A percentile compares a stretch with the other conserved stretches of the same genome.
Evolutionary conservation across 1,284 basidiomycete genomes (phyloP).

Genomic region (Sporisorium reilianum): DNA sequence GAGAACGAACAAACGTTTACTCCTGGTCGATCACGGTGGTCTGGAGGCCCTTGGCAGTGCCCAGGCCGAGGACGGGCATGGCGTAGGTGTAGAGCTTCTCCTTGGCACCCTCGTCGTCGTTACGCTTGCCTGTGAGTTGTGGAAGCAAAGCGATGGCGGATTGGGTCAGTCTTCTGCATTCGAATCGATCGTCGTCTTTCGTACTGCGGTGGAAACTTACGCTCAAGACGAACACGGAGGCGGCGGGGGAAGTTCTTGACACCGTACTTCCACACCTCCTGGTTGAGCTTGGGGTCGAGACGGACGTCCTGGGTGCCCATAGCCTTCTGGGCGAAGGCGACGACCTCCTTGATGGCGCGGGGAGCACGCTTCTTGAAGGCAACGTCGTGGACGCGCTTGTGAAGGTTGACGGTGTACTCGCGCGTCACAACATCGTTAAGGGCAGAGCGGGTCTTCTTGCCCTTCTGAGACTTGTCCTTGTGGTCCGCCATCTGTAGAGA

Average conservation of each 20-base stretch:
- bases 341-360: constrained; percentile 68
- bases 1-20: constrained; percentile 38
- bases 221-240: constrained; percentile 67
- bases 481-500: constrained; percentile 58
- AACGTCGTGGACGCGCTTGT: constrained; percentile 66
- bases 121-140: constrained; percentile 57
- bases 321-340: constrained; percentile 67
- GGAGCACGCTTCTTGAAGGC: constrained; percentile 69
- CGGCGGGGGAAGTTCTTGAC: constrained; percentile 68
- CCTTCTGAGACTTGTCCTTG: constrained; percentile 65
- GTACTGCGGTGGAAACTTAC: constrained; percentile 8
- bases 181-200: neutral
- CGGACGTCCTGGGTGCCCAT: constrained; percentile 69
- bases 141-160: neutral
- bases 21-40: constrained; percentile 68
- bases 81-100: constrained; percentile 69
- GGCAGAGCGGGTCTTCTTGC: constrained; percentile 69
- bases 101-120: constrained; percentile 70
- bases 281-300: constrained; percentile 69
- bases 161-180: constrained; percentile 3
- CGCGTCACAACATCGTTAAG: constrained; percentile 63
- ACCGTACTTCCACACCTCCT: constrained; percentile 69
- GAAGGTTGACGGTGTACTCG: constrained; percentile 69
- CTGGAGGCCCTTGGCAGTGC: constrained; percentile 68
- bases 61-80: constrained; percentile 67